These are phyloP conservation scores for Pelargonium citronellum DNA, from an alignment of 441 rosid genomes.

Conservation along the genomic window DNA sequence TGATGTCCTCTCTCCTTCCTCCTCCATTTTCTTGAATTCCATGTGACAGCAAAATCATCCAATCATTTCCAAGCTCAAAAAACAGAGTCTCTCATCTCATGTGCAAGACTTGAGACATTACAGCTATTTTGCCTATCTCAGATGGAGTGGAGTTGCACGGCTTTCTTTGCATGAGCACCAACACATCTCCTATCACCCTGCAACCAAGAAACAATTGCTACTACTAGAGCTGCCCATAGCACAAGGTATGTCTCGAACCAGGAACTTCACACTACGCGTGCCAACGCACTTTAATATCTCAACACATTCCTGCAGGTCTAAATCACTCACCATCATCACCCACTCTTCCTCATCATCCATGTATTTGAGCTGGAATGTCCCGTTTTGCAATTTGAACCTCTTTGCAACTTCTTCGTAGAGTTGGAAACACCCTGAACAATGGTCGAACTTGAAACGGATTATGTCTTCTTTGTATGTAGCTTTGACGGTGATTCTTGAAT, in stretches of 20 bases:
- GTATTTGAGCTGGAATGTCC: constrained; percentile 71
- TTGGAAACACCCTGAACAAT: constrained; percentile 52
- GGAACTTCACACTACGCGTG: constrained; percentile 52
- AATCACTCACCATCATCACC: constrained; percentile 66
- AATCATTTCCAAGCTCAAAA: too few species aligned
- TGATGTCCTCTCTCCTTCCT: too few species aligned
- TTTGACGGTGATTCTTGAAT: constrained; percentile 53
- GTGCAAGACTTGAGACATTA: too few species aligned
- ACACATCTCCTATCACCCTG: constrained; percentile 26
- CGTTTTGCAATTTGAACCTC: constrained; percentile 64
- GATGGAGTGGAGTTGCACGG: too few species aligned
- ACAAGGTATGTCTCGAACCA: constrained; percentile 47
- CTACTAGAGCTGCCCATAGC: constrained; percentile 59
- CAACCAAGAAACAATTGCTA: constrained; percentile 46
- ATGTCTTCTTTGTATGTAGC: constrained; percentile 70
- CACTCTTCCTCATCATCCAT: constrained; percentile 86
- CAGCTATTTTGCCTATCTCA: too few species aligned
- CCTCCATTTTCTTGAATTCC: too few species aligned
- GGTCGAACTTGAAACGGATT: constrained; percentile 77
- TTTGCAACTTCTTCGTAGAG: constrained; percentile 68
- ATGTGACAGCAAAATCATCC: too few species aligned
- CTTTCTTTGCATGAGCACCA: not conserved
- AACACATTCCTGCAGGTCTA: constrained; percentile 72
- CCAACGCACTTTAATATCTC: constrained; percentile 56
- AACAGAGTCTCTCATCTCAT: too few species aligned